Evolutionary conservation across 306 rosid genomes (phyloP), one percentile per base, ranked within the genome.

Genomic region (Prunus fruticosa): DNA sequence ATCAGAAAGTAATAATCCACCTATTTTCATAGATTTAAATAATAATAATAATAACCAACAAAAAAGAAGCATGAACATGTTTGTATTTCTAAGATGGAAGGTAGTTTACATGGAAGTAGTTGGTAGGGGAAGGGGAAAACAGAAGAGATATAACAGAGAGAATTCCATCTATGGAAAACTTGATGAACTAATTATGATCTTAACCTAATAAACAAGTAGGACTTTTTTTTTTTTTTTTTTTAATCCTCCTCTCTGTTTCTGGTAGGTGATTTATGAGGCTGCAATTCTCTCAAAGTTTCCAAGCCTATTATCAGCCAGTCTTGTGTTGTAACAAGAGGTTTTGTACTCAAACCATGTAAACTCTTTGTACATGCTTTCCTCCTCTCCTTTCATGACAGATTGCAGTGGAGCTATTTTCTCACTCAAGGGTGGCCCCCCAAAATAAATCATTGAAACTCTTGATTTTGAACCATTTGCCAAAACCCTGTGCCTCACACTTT

Each of bases 331-430:
- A 15, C 71, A 80, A 54, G 90, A 81, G 25, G 47, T 89, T 76
- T 96, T 96, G 88, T 92, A 92, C 86, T 96, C 99, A 49, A 88
- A 87, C 99, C 99, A 96, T 2, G 99, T 96, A 64, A 96, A 96
- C 82, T 96, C 99, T 66, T 89, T 89, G 82, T 96, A 96, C 64
- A 96, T 76, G 78, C 99, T 96, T 64, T 86, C 86, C 32, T 88
- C 90, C 14, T 96, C 93, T 61, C 88, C 96, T 72, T 84, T 77
- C 90, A 89, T 88, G 11, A 95, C 87, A 43, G 91, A 88, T 13
- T 96, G 90, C 57, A 96, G 87, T 32, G 99, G 99, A 20, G 93
- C 96, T 79, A 96, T 91, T 80, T 87, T 96, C 80, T 93, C 96
- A 79, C 86, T 88, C 51, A 92, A 73, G 1, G 99, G 99, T 69